These are phyloP conservation scores for Colletotrichum spinosum DNA, from an alignment of 2,329 filamentous ascomycete genomes.

Conservation along the genomic window DNA sequence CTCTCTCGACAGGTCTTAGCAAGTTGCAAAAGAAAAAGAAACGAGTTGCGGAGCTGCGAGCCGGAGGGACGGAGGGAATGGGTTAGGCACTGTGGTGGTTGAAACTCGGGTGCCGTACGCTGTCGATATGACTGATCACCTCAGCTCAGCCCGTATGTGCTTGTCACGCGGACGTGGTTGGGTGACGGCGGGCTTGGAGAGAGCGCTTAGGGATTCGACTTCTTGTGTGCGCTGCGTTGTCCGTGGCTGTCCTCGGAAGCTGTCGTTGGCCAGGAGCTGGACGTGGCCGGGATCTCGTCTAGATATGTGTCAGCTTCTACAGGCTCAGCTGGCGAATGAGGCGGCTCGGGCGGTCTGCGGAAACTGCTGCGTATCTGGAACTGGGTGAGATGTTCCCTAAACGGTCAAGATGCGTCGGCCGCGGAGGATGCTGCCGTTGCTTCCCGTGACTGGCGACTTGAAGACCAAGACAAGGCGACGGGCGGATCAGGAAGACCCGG, in stretches of 20 bases:
- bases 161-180: constrained; percentile 32
- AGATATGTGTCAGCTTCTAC: constrained; percentile 25
- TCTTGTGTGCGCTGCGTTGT: neutral
- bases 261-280: constrained; percentile 15
- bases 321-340: constrained; percentile 10
- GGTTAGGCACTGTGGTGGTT: constrained; percentile 16
- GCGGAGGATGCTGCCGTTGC: constrained; percentile 5
- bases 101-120: constrained; percentile 25
- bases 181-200: constrained; percentile 12
- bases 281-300: neutral
- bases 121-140: constrained; percentile 31
- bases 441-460: neutral
- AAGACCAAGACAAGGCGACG: neutral
- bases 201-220: constrained; percentile 11
- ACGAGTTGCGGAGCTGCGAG: constrained; percentile 27
- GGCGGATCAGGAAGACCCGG: neutral
- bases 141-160: constrained; percentile 1
- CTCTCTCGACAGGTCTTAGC: neutral
- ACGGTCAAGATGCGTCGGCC: neutral
- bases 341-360: constrained; percentile 5
- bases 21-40: constrained; percentile 25
- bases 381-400: constrained; percentile 8
- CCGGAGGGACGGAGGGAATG: constrained; percentile 14
- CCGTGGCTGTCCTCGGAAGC: constrained; percentile 12
- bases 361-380: neutral